A percentile compares a stretch with the other conserved stretches of the same genome.
Evolutionary conservation across 805 yeast species (phyloP).

Genomic region (Candida morakotiae): DNA sequence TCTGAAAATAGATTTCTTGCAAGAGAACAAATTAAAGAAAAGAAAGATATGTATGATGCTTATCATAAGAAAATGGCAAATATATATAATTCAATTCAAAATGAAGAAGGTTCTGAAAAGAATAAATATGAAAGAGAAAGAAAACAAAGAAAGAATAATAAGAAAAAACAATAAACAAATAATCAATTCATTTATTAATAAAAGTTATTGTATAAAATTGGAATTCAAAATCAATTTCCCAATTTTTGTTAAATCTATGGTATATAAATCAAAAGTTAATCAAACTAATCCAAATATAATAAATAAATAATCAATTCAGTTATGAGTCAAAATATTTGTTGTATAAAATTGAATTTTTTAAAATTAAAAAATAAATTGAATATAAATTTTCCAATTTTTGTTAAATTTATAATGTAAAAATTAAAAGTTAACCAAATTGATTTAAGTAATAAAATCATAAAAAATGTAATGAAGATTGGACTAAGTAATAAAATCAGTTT

Average conservation of each 20-base stretch:
- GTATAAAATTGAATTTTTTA: background rate
- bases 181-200: too few species aligned
- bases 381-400: background rate
- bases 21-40: constrained; percentile 74
- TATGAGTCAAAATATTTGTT: too few species aligned
- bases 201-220: too few species aligned
- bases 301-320: too few species aligned
- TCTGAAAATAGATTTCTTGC: constrained; percentile 85
- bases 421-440: background rate
- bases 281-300: background rate
- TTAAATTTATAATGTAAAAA: background rate
- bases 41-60: constrained; percentile 67
- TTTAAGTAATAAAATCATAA: background rate
- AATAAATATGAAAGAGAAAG: constrained; percentile 88
- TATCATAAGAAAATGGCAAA: constrained; percentile 89
- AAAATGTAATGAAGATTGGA: background rate
- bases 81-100: constrained; percentile 80
- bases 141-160: constrained; percentile 42
- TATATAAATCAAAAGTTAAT: background rate
- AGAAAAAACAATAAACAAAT: too few species aligned
- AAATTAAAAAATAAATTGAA: background rate
- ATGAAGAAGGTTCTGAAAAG: constrained; percentile 93
- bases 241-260: background rate
- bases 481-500: background rate
- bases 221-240: background rate